phyloP scores from a whole-genome alignment of 2,329 filamentous ascomycete species.

The Stagonosporopsis rhizophila region DNA sequence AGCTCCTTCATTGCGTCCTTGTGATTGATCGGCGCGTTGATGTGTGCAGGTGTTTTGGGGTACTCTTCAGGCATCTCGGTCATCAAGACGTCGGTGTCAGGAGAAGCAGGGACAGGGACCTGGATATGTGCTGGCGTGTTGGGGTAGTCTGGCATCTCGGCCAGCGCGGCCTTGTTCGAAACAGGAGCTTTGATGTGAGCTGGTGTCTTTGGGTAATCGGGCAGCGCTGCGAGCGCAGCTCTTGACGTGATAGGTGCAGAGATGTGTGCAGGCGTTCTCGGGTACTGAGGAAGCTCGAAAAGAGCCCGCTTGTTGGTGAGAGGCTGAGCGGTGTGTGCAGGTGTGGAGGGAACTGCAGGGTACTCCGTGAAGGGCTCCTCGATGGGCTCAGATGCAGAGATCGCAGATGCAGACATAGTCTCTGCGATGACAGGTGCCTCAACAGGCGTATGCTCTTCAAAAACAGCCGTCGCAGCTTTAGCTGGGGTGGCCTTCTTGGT shows the following conservation, averaged over 20 bases:
- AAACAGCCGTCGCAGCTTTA: conserved; percentile 16
- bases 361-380: conserved; percentile 35
- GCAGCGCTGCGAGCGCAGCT: conserved; percentile 27
- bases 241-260: conserved; percentile 24
- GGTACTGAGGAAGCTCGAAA: conserved; percentile 28
- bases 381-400: conserved; percentile 12
- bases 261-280: conserved; percentile 35
- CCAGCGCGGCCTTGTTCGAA: conserved; percentile 23
- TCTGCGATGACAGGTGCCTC: conserved; percentile 1
- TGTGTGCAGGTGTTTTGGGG: conserved; percentile 10
- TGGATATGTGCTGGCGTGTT: conserved; percentile 30
- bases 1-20: conserved; percentile 24
- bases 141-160: conserved; percentile 32
- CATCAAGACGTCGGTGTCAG: conserved; percentile 15
- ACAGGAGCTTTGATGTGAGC: conserved; percentile 31
- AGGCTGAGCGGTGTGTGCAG: conserved; percentile 24
- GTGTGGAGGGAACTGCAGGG: conserved; percentile 29
- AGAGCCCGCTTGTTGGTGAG: conserved; percentile 22
- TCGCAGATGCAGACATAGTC: conserved; percentile 2
- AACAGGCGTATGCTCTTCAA: background rate
- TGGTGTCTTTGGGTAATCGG: conserved; percentile 36
- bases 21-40: background rate
- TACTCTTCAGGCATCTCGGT: conserved; percentile 22
- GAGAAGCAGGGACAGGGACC: conserved; percentile 9
- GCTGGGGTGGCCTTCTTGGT: conserved; percentile 27